These are phyloP conservation scores for Zasmidium citrigriseum DNA, from an alignment of 2,329 filamentous ascomycete species.

Conservation along the genomic window DNA sequence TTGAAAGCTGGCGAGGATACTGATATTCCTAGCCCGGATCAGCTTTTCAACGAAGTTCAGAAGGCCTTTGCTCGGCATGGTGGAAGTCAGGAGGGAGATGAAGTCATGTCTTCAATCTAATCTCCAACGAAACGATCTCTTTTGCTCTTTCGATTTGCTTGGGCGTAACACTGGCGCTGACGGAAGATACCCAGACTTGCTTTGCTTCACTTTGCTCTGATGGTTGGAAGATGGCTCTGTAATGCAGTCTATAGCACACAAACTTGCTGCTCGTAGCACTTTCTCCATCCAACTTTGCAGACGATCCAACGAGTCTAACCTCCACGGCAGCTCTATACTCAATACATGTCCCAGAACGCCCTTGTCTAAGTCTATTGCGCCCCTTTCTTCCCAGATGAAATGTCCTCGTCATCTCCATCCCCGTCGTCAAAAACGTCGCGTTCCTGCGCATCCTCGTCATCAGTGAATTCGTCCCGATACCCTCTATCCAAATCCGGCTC, in stretches of 20 bases:
- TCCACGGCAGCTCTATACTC: neutral
- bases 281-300: neutral
- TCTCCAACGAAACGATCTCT: neutral
- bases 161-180: constrained; percentile 7
- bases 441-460: constrained; percentile 45
- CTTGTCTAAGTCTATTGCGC: neutral
- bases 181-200: constrained; percentile 4
- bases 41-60: constrained; percentile 15
- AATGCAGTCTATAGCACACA: neutral
- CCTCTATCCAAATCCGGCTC: constrained; percentile 44
- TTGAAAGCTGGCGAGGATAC: constrained; percentile 11
- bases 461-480: constrained; percentile 46
- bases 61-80: constrained; percentile 9
- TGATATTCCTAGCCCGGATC: neutral
- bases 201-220: neutral
- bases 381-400: constrained; percentile 1
- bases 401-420: constrained; percentile 39
- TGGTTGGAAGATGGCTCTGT: neutral
- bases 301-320: neutral
- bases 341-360: neutral
- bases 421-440: constrained; percentile 48
- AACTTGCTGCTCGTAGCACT: neutral
- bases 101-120: constrained; percentile 11
- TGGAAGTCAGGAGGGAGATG: constrained; percentile 10
- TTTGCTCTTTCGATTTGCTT: constrained; percentile 4